These are phyloP conservation scores for Hortiboletus campestris DNA, from an alignment of 768 basidiomycete species.

Conservation along the genomic window DNA sequence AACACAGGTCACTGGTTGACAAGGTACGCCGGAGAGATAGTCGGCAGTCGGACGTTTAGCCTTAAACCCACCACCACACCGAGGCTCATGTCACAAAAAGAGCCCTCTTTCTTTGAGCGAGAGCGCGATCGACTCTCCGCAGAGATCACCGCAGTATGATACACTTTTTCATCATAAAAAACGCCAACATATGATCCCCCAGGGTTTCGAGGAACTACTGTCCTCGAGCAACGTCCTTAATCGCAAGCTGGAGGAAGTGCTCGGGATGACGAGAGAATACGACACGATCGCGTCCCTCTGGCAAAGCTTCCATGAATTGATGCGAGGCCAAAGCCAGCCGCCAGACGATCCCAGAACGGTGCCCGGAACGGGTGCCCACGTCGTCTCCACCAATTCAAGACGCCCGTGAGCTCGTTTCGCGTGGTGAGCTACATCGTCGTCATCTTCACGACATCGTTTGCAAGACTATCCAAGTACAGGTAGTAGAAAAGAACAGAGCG, in stretches of 20 bases:
- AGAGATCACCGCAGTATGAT: slow-evolving; percentile 69
- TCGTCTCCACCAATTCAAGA: slow-evolving; percentile 39
- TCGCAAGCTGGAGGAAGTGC: slow-evolving; percentile 88
- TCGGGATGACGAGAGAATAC: slow-evolving; percentile 91
- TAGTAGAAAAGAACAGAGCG: slow-evolving; percentile 23
- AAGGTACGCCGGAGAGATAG: too few relatives aligned
- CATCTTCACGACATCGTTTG: slow-evolving; percentile 25
- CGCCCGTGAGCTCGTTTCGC: slow-evolving; percentile 18
- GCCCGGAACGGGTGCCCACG: slow-evolving; percentile 73
- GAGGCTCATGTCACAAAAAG: slow-evolving; percentile 32
- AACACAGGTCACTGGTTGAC: too few relatives aligned
- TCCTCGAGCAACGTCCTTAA: slow-evolving; percentile 84
- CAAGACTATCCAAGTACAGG: slow-evolving; percentile 41
- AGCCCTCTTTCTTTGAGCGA: slow-evolving; percentile 68
- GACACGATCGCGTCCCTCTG: slow-evolving; percentile 84
- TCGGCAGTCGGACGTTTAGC: too few relatives aligned
- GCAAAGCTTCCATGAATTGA: slow-evolving; percentile 76
- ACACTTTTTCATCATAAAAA: neutral
- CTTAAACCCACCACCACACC: too few relatives aligned
- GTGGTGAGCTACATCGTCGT: slow-evolving; percentile 20
- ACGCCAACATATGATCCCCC: neutral
- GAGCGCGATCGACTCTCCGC: slow-evolving; percentile 73
- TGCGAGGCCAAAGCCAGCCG: slow-evolving; percentile 50
- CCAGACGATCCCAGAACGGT: slow-evolving; percentile 34
- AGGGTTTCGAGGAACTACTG: slow-evolving; percentile 89